Base-by-base conservation (phyloP, 306 rosid genomes). In the Inga leiocalycina region DNA sequence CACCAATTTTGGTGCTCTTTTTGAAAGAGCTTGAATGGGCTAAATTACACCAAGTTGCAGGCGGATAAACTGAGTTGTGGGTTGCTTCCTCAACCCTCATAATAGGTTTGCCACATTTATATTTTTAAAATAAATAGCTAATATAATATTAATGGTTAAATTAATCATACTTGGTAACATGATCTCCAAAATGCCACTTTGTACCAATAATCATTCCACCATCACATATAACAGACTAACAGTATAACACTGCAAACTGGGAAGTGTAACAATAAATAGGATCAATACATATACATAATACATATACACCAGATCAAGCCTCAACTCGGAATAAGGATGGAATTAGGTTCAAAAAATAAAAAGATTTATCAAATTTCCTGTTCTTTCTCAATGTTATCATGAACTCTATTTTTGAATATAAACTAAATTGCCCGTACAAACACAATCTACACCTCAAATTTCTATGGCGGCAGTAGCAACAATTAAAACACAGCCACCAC, bases 401-500 rank as follows among this genome's bases (percentile, higher is more conserved):
- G 84, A 32, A 1, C 34, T 3, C 34, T 32, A 32, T 32, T 32
- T 32, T 32, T 32, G 71, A 86, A 86, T 79, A 86, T 88, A 76
- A 80, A 78, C 91, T 87, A 83, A 77, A 89, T 90, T 87, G 92
- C 89, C 93, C 78, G 91, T 87, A 89, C 85, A 87, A 45, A 73
- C 90, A 85, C 91, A 89, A 86, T 82, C 91, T 91, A 89, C 92
- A 92, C 86, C 94, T 94, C 92, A 86, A 88, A 85, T 84, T 81
- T 86, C 81, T 80, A 86, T 84, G 34, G 34, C 0, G 34, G 34
- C 86, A 88, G 84, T 89, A 88, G 88, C 88, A 85, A 97, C 90
- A 89, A 87, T 84, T 91, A 93, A 91, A 91, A 89, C 89, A 92
- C 89, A 92, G 97, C 95, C 94, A 82, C 98, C 91, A 83, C 92